Evolutionary conservation across 2,329 filamentous ascomycete genomes (phyloP), one percentile per base, ranked within the genome.

Genomic region (Venturia nashicola): DNA sequence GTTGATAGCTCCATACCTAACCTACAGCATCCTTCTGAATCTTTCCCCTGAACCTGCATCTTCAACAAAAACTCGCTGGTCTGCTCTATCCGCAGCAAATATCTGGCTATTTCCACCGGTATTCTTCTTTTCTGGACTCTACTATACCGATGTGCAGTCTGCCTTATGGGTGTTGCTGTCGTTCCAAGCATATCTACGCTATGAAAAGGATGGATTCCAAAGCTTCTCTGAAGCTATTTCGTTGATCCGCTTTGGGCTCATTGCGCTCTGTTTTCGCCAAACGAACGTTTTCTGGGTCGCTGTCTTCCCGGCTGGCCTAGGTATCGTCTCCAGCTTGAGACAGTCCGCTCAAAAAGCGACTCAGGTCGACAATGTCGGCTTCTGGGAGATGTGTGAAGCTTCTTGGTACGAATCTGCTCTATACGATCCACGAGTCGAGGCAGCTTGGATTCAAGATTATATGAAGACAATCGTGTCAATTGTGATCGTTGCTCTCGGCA

Each of bases 241-340:
- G 1, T 20, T 48, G 11, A 34, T 65, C 36, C 23, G 61, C 3
- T 39, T 74, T 9, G 91, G 91, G 0, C 67, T 90, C 0, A 67
- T 83, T 1, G 81, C 90, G 0, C 79, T 99, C 23, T 77, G 83
- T 2, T 94, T 96, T 79, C 82, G 94, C 32, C 94, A 99, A 74
- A 99, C 94, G 0, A 99, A 99, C 70, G 88, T 97, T 64, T 96
- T 99, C 72, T 99, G 94, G 94, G 86, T 92, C 0, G 87, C 90
- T 0, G 79, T 92, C 0, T 91, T 89, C 70, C 83, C 91, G 69
- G 88, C 88, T 23, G 86, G 82, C 2, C 68, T 76, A 3, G 67
- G 71, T n/a, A 68, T 72, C 8, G 64, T 75, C 7, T 57, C 51
- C 14, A 36, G 14, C 14, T 32, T 57, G 12, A 32, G 18, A 67